A percentile compares a stretch with the other conserved stretches of the same genome.
Evolutionary conservation across 768 basidiomycete species (phyloP).

Genomic region (Xerocomellus amylosporus): DNA sequence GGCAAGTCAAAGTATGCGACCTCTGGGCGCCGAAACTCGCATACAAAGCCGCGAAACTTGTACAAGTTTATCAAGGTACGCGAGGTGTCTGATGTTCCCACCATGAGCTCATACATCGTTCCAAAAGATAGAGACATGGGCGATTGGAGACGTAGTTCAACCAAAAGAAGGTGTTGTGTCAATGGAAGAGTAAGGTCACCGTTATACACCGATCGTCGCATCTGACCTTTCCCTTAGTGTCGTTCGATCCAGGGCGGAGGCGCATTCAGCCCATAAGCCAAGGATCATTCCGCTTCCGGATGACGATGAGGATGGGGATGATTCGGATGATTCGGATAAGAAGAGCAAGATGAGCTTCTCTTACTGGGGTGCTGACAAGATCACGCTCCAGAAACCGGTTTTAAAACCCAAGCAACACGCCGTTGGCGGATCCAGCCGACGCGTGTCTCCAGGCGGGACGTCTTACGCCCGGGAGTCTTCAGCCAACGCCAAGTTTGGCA

Average conservation of each 20-base stretch:
- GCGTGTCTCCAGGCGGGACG: slow-evolving; percentile 41
- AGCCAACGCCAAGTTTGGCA: slow-evolving; percentile 91
- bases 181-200: slow-evolving; percentile 79
- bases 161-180: slow-evolving; percentile 79
- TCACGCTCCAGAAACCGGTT: slow-evolving; percentile 79
- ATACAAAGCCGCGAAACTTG: slow-evolving; percentile 83
- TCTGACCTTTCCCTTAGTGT: slow-evolving; percentile 44
- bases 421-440: slow-evolving; percentile 36
- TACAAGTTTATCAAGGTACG: slow-evolving; percentile 89
- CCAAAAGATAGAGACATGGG: slow-evolving; percentile 83
- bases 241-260: slow-evolving; percentile 65
- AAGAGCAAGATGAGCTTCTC: slow-evolving; percentile 95
- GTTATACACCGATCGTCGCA: not conserved
- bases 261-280: slow-evolving; percentile 55
- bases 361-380: slow-evolving; percentile 90
- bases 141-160: slow-evolving; percentile 71
- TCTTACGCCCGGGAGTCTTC: slow-evolving; percentile 79
- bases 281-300: slow-evolving; percentile 67
- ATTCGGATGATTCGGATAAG: slow-evolving; percentile 83
- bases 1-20: slow-evolving; percentile 84
- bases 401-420: slow-evolving; percentile 45
- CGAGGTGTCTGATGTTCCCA: slow-evolving; percentile 2
- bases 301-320: slow-evolving; percentile 55
- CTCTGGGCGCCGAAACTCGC: slow-evolving; percentile 68
- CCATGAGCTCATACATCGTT: slow-evolving; percentile 4